Evolutionary conservation across 768 basidiomycete species (phyloP).

Genomic region (Lactarius indigo): DNA sequence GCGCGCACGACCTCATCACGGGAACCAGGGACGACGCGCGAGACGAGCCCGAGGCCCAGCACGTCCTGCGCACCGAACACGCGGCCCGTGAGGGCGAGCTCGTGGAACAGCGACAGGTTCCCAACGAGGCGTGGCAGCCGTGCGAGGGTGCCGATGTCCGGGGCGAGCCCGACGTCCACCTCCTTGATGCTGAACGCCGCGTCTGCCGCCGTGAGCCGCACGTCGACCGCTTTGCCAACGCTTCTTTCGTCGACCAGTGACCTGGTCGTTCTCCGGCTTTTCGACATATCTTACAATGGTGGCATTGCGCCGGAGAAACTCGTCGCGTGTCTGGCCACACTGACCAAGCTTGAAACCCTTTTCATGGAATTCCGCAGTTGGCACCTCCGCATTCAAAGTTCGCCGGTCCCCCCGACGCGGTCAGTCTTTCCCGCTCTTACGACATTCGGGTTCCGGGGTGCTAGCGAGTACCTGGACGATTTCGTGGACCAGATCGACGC

Average conservation of each 20-base stretch:
- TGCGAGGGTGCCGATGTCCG: slow-evolving; percentile 85
- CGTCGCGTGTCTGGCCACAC: background rate
- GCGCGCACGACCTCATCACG: slow-evolving; percentile 60
- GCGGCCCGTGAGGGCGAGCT: slow-evolving; percentile 73
- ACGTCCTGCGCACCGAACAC: slow-evolving; percentile 71
- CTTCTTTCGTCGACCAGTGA: background rate
- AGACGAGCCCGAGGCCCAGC: slow-evolving; percentile 65
- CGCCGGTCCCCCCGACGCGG: background rate
- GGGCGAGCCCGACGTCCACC: slow-evolving; percentile 82
- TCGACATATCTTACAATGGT: background rate
- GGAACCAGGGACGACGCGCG: slow-evolving; percentile 57
- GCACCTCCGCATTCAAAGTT: background rate
- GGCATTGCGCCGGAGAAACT: slow-evolving; percentile 2
- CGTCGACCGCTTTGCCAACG: slow-evolving; percentile 57
- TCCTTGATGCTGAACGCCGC: slow-evolving; percentile 75
- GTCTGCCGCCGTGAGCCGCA: slow-evolving; percentile 67
- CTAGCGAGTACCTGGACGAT: slow-evolving; percentile 9
- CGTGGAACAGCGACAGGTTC: slow-evolving; percentile 67
- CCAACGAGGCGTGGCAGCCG: slow-evolving; percentile 74
- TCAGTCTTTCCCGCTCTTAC: background rate
- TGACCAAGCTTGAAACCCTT: background rate
- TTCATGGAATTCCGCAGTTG: background rate
- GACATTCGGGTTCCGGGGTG: background rate
- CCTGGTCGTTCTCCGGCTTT: background rate
- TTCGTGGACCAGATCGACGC: background rate